A percentile compares a stretch with the other conserved stretches of the same genome.
Conservation (phyloP, 2,329 filamentous ascomycete species). For the Chaetomium sp. region DNA sequence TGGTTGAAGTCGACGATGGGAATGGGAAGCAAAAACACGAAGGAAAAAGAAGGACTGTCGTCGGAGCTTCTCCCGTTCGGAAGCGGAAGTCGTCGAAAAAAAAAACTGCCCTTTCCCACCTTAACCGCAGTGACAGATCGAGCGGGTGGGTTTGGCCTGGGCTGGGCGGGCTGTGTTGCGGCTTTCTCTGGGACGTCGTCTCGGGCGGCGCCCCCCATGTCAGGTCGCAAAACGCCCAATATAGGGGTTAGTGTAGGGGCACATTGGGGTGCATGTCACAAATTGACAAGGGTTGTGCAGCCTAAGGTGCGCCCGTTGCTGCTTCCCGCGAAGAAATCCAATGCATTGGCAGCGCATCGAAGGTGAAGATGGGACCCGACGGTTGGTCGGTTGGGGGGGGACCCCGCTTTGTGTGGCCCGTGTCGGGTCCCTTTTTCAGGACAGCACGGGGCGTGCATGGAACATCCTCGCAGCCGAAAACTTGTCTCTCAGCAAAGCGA, state of each 20-base stretch:
- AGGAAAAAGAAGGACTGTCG: too few species aligned
- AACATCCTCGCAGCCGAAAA: too few species aligned
- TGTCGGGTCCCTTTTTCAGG: neutral
- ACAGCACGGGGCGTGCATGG: constrained; percentile 7
- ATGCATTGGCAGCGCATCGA: too few species aligned
- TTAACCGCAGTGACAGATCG: neutral
- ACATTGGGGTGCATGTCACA: constrained; percentile 17
- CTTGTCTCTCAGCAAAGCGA: neutral
- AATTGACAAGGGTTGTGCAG: constrained; percentile 11
- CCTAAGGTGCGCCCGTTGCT: neutral
- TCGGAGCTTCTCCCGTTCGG: too few species aligned
- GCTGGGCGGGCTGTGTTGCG: too few species aligned
- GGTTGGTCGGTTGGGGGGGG: neutral
- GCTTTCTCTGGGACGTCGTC: constrained; percentile 13
- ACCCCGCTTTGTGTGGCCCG: constrained; percentile 9
- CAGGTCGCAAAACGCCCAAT: constrained; percentile 24
- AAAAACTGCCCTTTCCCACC: constrained; percentile 18
- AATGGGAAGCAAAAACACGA: too few species aligned
- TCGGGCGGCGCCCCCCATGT: constrained; percentile 16
- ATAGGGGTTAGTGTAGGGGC: constrained; percentile 24
- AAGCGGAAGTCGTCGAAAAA: neutral
- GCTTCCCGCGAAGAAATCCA: too few species aligned
- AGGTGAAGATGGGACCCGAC: neutral
- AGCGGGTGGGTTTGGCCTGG: too few species aligned
- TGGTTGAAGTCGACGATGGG: neutral